Evolutionary conservation across 495 filamentous ascomycete species (phyloP).

Genomic region (Lasiosphaeria ovina): DNA sequence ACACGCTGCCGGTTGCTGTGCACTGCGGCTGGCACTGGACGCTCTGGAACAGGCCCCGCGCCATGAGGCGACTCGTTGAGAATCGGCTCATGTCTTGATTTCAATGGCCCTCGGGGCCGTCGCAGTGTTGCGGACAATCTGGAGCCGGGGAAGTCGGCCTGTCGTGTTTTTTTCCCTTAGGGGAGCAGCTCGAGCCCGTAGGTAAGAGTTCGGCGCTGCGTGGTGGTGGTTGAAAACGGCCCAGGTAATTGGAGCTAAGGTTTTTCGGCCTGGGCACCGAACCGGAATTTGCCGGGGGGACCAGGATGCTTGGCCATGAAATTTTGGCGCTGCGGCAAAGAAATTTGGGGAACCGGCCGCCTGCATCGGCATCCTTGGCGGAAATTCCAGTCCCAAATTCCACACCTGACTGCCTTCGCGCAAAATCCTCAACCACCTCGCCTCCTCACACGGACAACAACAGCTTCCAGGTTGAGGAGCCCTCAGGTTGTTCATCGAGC

Average conservation of each 20-base stretch:
- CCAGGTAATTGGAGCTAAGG: too few species aligned
- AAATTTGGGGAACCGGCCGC: slow-evolving; percentile 12
- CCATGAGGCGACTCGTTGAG: slow-evolving; percentile 44
- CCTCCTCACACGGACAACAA: neutral
- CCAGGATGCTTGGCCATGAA: slow-evolving; percentile 16
- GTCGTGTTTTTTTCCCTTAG: too few species aligned
- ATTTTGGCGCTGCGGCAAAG: slow-evolving; percentile 18
- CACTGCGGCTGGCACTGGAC: slow-evolving; percentile 25
- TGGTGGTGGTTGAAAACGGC: too few species aligned
- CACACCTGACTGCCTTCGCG: neutral
- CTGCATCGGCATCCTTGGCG: neutral
- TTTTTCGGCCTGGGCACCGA: slow-evolving; percentile 7
- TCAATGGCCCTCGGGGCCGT: slow-evolving; percentile 12
- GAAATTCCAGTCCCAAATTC: slow-evolving; percentile 3
- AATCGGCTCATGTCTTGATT: slow-evolving; percentile 41
- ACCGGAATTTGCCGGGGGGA: slow-evolving; percentile 25
- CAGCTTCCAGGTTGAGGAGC: neutral
- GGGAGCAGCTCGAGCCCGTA: too few species aligned
- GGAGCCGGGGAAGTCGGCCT: neutral
- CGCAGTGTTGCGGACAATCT: neutral
- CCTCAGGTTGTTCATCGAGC: neutral
- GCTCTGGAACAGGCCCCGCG: slow-evolving; percentile 35
- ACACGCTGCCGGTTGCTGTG: slow-evolving; percentile 21
- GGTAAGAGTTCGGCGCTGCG: too few species aligned
- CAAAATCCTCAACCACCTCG: slow-evolving; percentile 8